Conservation (phyloP, 768 basidiomycete genomes). For the Lactarius deliciosus region DNA sequence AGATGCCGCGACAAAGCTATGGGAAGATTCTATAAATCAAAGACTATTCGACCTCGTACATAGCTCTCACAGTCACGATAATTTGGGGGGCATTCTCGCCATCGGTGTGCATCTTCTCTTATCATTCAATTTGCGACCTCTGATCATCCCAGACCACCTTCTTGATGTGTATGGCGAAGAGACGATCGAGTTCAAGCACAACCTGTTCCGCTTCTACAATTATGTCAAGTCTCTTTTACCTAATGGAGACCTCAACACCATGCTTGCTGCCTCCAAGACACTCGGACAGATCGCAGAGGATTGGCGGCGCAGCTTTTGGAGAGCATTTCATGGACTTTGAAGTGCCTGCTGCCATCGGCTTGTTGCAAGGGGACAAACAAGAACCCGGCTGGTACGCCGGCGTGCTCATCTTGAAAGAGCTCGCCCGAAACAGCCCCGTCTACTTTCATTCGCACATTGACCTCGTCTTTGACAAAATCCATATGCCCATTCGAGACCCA, state of each 20-base stretch:
- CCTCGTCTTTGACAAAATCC: constrained; percentile 89
- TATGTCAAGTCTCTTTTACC: constrained; percentile 93
- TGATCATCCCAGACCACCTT: constrained; percentile 57
- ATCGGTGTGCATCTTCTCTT: constrained; percentile 57
- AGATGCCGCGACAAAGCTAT: constrained; percentile 76
- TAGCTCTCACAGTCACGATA: constrained; percentile 73
- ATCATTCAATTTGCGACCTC: constrained; percentile 6
- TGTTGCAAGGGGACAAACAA: constrained; percentile 69
- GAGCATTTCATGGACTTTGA: constrained; percentile 90
- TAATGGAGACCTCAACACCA: constrained; percentile 87
- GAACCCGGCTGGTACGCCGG: constrained; percentile 91
- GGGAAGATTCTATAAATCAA: constrained; percentile 83
- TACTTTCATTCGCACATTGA: constrained; percentile 88
- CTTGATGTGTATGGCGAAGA: constrained; percentile 78
- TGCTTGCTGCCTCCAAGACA: constrained; percentile 92
- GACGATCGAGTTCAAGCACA: constrained; percentile 74
- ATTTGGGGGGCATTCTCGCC: constrained; percentile 82
- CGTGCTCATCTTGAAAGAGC: constrained; percentile 89
- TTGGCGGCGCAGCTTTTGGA: constrained; percentile 80
- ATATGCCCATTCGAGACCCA: constrained; percentile 85
- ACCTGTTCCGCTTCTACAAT: constrained; percentile 85
- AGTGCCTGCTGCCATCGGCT: constrained; percentile 77
- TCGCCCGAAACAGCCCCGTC: constrained; percentile 83
- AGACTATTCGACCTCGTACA: constrained; percentile 81
- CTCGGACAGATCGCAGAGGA: constrained; percentile 80